Evolutionary conservation across 2,329 filamentous ascomycete species (phyloP).

Genomic region (Chalara sp.): DNA sequence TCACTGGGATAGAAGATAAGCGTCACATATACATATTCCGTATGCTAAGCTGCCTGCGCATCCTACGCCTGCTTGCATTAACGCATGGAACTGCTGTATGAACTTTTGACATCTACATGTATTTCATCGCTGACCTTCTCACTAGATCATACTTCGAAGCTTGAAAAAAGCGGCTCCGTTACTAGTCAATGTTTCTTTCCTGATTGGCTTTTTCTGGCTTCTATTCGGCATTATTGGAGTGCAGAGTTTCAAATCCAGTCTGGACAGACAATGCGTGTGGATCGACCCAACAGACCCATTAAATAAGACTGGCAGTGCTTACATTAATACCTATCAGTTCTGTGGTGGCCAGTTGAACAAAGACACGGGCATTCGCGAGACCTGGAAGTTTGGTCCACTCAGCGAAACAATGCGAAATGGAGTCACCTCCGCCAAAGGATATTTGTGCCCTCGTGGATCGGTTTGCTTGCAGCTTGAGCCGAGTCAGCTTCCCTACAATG

Average conservation of each 20-base stretch:
- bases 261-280: constrained; percentile 74
- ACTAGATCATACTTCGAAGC: constrained; percentile 82
- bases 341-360: constrained; percentile 77
- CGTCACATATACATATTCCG: constrained; percentile 83
- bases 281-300: constrained; percentile 54
- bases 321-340: constrained; percentile 62
- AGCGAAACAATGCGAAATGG: constrained; percentile 40
- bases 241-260: constrained; percentile 87
- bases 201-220: constrained; percentile 96
- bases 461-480: constrained; percentile 70
- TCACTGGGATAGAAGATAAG: constrained; percentile 60
- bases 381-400: constrained; percentile 55
- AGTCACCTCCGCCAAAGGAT: constrained; percentile 64
- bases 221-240: constrained; percentile 95
- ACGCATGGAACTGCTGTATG: constrained; percentile 88
- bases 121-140: constrained; percentile 3
- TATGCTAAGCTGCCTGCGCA: constrained; percentile 93
- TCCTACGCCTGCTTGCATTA: constrained; percentile 81
- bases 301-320: constrained; percentile 42
- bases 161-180: constrained; percentile 91
- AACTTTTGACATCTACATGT: constrained; percentile 9
- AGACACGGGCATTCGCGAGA: constrained; percentile 45
- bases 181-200: constrained; percentile 85
- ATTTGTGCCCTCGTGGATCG: constrained; percentile 77
- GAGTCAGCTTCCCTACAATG: constrained; percentile 59